A percentile compares a stretch with the other conserved stretches of the same genome.
phyloP scores from a whole-genome alignment of 306 rosid species.

The Ochetophila trinervis region DNA sequence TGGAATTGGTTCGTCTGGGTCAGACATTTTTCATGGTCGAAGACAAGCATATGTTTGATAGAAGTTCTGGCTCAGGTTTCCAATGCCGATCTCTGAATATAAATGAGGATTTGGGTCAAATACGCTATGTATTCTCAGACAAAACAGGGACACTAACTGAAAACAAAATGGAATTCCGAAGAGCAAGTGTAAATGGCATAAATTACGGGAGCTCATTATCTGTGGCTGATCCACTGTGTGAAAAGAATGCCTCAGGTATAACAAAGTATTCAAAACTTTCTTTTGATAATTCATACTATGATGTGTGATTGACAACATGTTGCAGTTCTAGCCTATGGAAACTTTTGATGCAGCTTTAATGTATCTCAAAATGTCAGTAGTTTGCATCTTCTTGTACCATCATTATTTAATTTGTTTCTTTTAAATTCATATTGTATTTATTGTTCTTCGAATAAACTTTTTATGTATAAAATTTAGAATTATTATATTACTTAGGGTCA shows the following conservation, averaged over 20 bases:
- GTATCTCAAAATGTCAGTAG: not conserved
- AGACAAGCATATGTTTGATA: constrained; percentile 67
- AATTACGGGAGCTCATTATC: constrained; percentile 52
- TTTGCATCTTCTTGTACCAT: too few species aligned
- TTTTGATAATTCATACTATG: not conserved
- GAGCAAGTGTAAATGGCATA: constrained; percentile 77
- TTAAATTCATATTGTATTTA: too few species aligned
- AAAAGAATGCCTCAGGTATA: constrained; percentile 46
- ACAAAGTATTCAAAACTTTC: not conserved
- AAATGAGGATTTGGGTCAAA: constrained; percentile 97
- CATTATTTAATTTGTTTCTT: too few species aligned
- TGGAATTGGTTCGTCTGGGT: constrained; percentile 96
- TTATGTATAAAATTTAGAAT: too few species aligned
- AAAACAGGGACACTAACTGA: constrained; percentile 98
- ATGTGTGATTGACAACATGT: not conserved
- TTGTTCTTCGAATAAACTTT: too few species aligned
- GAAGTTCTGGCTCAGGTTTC: constrained; percentile 70
- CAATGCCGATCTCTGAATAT: constrained; percentile 98
- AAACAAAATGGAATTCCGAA: constrained; percentile 92
- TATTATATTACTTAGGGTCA: too few species aligned
- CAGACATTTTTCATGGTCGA: constrained; percentile 99
- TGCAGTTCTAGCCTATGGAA: not conserved
- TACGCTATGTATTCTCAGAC: constrained; percentile 87
- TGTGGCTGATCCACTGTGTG: constrained; percentile 26
- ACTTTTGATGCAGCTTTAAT: not conserved